phyloP scores from a whole-genome alignment of 139 green algal species.

The Micractinium sp. region DNA sequence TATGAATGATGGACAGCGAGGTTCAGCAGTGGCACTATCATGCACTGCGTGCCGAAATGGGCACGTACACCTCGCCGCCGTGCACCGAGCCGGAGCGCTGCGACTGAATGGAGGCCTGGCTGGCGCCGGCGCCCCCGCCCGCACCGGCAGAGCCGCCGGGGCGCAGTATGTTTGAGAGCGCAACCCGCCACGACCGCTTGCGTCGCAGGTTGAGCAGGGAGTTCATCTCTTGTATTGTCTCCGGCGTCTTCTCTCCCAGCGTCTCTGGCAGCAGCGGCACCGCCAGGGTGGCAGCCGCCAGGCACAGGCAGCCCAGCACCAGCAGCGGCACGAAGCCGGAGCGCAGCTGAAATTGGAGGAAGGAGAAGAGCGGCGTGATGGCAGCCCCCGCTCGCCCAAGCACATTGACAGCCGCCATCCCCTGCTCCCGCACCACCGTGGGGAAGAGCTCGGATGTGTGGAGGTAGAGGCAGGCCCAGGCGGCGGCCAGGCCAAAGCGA shows the following conservation, averaged over 20 bases:
- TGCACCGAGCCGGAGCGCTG: not conserved
- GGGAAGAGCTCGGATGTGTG: constrained; percentile 44
- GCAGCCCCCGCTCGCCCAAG: not conserved
- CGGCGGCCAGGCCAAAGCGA: constrained; percentile 44
- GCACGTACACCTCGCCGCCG: not conserved
- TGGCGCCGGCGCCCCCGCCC: not conserved
- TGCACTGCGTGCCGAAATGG: not conserved
- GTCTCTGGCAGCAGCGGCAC: constrained; percentile 44
- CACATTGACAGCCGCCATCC: constrained; percentile 13
- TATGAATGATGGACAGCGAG: not conserved
- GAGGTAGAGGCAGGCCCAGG: constrained; percentile 16
- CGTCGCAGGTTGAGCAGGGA: not conserved
- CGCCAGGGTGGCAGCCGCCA: constrained; percentile 24
- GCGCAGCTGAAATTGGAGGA: constrained; percentile 27
- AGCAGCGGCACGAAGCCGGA: constrained; percentile 26
- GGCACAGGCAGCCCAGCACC: constrained; percentile 24
- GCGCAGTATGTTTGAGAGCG: constrained; percentile 9
- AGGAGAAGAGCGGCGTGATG: constrained; percentile 27
- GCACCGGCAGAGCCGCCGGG: not conserved
- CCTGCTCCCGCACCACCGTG: constrained; percentile 33
- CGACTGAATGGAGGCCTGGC: too few species aligned
- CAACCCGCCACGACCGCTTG: constrained; percentile 15
- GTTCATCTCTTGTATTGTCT: constrained; percentile 48
- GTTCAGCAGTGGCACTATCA: not conserved
- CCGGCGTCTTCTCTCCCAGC: not conserved